These are phyloP conservation scores for Fusarium irregulare DNA, from an alignment of 2,329 filamentous ascomycete species.

Conservation along the genomic window DNA sequence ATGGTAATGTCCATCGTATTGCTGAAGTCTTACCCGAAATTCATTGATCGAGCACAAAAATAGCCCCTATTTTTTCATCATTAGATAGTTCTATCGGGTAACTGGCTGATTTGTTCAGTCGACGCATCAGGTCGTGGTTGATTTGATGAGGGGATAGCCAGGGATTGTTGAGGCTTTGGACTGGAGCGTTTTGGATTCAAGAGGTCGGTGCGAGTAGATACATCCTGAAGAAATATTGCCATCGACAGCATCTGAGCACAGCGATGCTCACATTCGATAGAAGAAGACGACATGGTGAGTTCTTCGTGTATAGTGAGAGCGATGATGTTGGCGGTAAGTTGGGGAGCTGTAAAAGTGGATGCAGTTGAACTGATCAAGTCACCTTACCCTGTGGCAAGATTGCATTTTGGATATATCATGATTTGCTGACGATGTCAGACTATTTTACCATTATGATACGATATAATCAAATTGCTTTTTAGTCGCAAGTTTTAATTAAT, in stretches of 20 bases:
- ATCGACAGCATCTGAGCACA: constrained; percentile 53
- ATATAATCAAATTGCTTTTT: not conserved
- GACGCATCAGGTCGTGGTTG: constrained; percentile 27
- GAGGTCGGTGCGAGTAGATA: constrained; percentile 47
- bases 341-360: constrained; percentile 24
- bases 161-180: not conserved
- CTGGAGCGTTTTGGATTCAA: constrained; percentile 24
- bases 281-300: constrained; percentile 35
- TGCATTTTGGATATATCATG: constrained; percentile 50
- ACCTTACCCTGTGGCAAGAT: constrained; percentile 23
- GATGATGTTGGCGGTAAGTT: constrained; percentile 32
- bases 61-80: not conserved
- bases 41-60: not conserved
- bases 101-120: constrained; percentile 16
- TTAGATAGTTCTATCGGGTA: constrained; percentile 23
- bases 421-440: not conserved
- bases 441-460: not conserved
- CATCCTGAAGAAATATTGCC: constrained; percentile 51
- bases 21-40: not conserved
- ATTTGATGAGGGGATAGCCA: constrained; percentile 3
- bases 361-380: not conserved
- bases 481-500: not conserved
- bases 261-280: constrained; percentile 45
- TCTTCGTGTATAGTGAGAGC: not conserved
- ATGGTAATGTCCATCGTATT: not conserved